A percentile compares a stretch with the other conserved stretches of the same genome.
phyloP scores from a whole-genome alignment of 2,329 filamentous ascomycete species.

The Tolypocladium capitatum region DNA sequence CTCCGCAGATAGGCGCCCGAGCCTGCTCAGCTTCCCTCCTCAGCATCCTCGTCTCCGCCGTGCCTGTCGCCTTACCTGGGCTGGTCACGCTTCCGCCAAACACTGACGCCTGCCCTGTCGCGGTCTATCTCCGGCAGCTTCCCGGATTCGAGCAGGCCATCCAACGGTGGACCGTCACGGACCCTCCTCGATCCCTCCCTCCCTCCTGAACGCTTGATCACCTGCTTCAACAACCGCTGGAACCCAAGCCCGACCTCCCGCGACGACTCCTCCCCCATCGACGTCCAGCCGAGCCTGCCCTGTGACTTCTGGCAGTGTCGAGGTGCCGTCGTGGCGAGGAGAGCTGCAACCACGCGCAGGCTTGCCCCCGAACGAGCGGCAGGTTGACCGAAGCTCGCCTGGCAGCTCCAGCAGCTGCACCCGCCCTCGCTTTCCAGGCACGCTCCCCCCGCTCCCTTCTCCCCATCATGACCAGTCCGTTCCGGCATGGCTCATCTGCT shows the following conservation, averaged over 20 bases:
- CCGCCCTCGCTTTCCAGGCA: slow-evolving; percentile 6
- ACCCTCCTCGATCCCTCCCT: not conserved
- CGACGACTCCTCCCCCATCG: not conserved
- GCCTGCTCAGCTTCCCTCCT: not conserved
- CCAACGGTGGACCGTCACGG: not conserved
- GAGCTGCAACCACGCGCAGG: not conserved
- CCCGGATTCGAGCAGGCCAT: not conserved
- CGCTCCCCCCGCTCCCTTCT: slow-evolving; percentile 2
- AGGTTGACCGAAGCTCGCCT: slow-evolving; percentile 7
- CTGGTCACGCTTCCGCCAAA: not conserved
- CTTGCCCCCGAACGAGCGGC: slow-evolving; percentile 7
- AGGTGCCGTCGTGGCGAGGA: not conserved
- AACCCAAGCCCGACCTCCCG: not conserved
- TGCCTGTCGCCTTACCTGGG: not conserved
- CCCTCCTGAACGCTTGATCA: not conserved
- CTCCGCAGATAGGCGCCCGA: slow-evolving; percentile 2
- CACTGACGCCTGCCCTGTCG: not conserved
- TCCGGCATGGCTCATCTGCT: slow-evolving; percentile 12
- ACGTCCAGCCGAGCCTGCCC: not conserved
- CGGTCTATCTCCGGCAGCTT: not conserved
- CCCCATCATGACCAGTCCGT: slow-evolving; percentile 8
- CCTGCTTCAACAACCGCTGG: not conserved
- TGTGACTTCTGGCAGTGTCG: not conserved
- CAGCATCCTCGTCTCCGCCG: not conserved
- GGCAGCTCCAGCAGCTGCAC: slow-evolving; percentile 7